These are phyloP conservation scores for Hylodesmum podocarpum DNA, from an alignment of 306 rosid species.

Conservation along the genomic window DNA sequence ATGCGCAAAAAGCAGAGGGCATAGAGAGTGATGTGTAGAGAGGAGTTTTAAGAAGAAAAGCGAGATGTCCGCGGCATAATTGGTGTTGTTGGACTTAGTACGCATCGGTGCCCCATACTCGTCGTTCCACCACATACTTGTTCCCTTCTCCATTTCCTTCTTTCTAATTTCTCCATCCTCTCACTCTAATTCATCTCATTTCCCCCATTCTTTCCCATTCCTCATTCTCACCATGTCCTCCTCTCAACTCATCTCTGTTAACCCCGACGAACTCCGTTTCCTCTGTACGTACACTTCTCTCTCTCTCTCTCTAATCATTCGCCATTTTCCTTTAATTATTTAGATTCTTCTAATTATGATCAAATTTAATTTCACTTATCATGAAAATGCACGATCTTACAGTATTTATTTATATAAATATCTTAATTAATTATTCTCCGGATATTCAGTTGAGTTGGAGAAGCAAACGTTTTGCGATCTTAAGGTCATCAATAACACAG, in stretches of 20 bases:
- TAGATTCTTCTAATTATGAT: too few relatives aligned
- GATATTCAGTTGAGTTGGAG: constrained; percentile 81
- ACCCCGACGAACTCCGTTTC: constrained; percentile 83
- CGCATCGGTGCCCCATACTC: constrained; percentile 45
- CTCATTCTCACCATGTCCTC: too few relatives aligned
- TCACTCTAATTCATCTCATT: background rate
- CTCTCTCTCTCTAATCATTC: background rate
- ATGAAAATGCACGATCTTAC: background rate
- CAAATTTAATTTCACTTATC: too few relatives aligned
- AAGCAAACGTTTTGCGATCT: constrained; percentile 89
- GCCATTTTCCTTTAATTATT: background rate
- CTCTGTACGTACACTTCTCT: constrained; percentile 44
- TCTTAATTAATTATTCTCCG: constrained; percentile 19
- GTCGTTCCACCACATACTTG: constrained; percentile 46
- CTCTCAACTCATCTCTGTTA: constrained; percentile 55
- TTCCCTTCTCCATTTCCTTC: too few relatives aligned
- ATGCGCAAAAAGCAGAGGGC: background rate
- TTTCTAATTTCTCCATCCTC: too few relatives aligned
- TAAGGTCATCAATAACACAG: constrained; percentile 73
- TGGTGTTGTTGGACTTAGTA: constrained; percentile 25
- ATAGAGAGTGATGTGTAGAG: background rate
- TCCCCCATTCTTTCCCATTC: background rate
- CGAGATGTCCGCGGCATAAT: constrained; percentile 38
- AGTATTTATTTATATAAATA: too few relatives aligned
- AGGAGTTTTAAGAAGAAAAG: background rate